A percentile compares a stretch with the other conserved stretches of the same genome.
Conservation (phyloP, 345 rosid species). For the Camelina sativa region DNA sequence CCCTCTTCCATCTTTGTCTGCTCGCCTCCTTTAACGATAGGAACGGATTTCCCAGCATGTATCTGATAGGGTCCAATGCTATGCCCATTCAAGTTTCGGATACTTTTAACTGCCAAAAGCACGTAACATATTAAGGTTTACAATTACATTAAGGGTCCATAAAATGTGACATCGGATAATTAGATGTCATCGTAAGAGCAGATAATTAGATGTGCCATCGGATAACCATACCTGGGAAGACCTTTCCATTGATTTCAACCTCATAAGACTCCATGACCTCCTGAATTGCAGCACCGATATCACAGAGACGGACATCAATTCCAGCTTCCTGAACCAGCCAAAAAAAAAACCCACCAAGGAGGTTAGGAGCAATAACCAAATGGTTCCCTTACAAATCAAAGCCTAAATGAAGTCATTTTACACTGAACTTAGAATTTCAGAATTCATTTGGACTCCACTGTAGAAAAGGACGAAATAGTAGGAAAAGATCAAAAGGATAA, state of each 20-base stretch:
- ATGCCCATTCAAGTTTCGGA: conserved; percentile 91
- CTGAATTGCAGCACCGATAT: conserved; percentile 98
- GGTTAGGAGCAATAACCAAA: background rate
- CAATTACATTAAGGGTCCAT: background rate
- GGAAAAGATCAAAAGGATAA: background rate
- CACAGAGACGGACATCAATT: conserved; percentile 93
- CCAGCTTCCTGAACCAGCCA: conserved; percentile 74
- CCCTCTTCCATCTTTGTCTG: conserved; percentile 99
- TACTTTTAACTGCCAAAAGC: conserved; percentile 75
- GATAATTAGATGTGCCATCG: background rate
- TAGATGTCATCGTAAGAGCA: background rate
- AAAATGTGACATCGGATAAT: background rate
- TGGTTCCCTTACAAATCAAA: background rate
- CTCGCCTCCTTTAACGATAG: conserved; percentile 95
- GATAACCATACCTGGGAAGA: conserved; percentile 69
- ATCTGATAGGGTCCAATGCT: conserved; percentile 90
- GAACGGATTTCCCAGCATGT: conserved; percentile 97
- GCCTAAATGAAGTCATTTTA: background rate
- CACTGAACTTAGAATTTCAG: background rate
- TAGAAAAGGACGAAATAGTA: background rate
- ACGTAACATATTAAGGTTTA: conserved; percentile 5
- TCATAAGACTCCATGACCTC: conserved; percentile 99
- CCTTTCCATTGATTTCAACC: conserved; percentile 96
- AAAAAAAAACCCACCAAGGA: conserved; percentile 6
- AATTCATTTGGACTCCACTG: background rate